Evolutionary conservation across 1,139 yeast species (phyloP).

Genomic region (Taphrina flavorubra): DNA sequence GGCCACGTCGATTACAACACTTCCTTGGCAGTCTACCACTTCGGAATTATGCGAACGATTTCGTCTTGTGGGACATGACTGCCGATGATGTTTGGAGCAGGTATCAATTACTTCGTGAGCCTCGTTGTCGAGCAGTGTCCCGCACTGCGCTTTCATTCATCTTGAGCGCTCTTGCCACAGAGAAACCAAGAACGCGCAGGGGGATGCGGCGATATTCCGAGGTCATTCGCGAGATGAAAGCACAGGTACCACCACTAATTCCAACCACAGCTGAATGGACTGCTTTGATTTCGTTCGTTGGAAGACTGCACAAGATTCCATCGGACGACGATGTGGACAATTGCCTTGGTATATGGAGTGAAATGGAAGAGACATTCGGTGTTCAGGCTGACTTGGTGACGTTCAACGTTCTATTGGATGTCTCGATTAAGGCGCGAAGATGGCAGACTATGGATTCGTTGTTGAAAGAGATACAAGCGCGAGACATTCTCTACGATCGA

Average conservation of each 20-base stretch:
- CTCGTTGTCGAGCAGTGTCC: constrained; percentile 24
- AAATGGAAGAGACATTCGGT: constrained; percentile 28
- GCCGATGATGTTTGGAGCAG: constrained; percentile 26
- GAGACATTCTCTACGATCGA: constrained; percentile 26
- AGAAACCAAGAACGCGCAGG: constrained; percentile 22
- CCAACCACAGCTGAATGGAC: constrained; percentile 24
- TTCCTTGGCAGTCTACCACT: constrained; percentile 31
- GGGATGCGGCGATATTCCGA: constrained; percentile 14
- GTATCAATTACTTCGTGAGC: constrained; percentile 23
- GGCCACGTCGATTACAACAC: constrained; percentile 23
- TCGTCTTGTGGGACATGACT: constrained; percentile 34
- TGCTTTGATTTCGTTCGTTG: constrained; percentile 26
- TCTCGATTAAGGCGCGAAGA: constrained; percentile 29
- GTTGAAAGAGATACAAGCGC: constrained; percentile 28
- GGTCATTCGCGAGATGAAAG: constrained; percentile 28
- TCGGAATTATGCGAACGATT: constrained; percentile 30
- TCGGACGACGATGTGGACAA: constrained; percentile 1
- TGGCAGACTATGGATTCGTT: constrained; percentile 29
- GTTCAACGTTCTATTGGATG: constrained; percentile 38
- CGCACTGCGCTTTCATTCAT: constrained; percentile 17
- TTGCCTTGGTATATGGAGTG: constrained; percentile 31
- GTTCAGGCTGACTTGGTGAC: constrained; percentile 29
- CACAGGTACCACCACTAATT: constrained; percentile 11
- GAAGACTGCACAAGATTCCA: constrained; percentile 18
- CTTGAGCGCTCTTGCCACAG: constrained; percentile 22